phyloP scores from a whole-genome alignment of 805 yeast genomes.

The Kuraishia cidri region DNA sequence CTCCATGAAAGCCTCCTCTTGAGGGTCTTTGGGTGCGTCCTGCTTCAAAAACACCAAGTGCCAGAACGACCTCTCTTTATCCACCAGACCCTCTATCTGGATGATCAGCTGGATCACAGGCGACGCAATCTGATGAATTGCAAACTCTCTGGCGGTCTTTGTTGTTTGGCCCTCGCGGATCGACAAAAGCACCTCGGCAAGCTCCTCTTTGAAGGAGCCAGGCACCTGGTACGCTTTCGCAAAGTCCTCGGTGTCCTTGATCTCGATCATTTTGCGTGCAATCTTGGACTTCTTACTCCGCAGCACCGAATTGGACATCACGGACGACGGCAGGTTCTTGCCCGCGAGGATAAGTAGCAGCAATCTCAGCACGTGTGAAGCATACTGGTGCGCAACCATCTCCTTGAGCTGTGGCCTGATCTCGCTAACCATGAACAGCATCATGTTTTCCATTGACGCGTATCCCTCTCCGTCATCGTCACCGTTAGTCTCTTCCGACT shows the following conservation, averaged over 20 bases:
- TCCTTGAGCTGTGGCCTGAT: conserved; percentile 46
- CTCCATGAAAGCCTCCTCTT: conserved; percentile 77
- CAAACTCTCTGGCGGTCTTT: conserved; percentile 52
- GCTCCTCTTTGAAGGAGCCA: conserved; percentile 49
- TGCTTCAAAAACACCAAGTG: conserved; percentile 47
- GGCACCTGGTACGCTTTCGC: conserved; percentile 64
- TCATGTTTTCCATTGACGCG: conserved; percentile 57
- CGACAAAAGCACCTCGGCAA: conserved; percentile 37
- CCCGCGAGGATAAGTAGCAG: conserved; percentile 68
- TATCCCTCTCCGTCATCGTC: conserved; percentile 22
- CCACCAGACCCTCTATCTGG: conserved; percentile 74
- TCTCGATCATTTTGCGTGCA: conserved; percentile 90
- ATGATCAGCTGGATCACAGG: conserved; percentile 78
- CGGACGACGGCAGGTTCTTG: conserved; percentile 65
- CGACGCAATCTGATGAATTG: conserved; percentile 75
- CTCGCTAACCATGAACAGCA: conserved; percentile 59
- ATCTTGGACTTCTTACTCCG: conserved; percentile 79
- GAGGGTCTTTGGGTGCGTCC: conserved; percentile 38
- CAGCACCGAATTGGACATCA: conserved; percentile 58
- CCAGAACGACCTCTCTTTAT: conserved; percentile 66
- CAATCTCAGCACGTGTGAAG: conserved; percentile 79
- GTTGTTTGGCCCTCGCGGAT: conserved; percentile 29
- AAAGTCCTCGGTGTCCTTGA: conserved; percentile 69
- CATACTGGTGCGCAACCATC: conserved; percentile 71
- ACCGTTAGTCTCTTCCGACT: conserved; percentile 19